Base-by-base conservation (phyloP, 768 basidiomycete species). In the Tulasnella sp. region DNA sequence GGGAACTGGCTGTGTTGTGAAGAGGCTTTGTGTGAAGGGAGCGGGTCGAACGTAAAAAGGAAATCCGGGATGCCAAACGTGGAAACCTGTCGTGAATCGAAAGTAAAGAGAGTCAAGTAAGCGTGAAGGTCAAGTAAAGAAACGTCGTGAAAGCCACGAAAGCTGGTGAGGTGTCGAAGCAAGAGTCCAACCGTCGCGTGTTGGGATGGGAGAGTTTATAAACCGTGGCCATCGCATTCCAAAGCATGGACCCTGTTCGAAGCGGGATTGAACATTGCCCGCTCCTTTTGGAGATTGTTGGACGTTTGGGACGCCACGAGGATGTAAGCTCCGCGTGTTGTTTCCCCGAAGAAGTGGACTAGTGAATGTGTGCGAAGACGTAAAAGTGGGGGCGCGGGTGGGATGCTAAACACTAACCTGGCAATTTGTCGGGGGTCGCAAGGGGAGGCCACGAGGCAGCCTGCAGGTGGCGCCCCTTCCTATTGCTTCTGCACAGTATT, bases 221-320 rank as follows among this genome's bases (percentile, higher is more conserved):
- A 68, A 68, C 62, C 36, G 31, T 27, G 62, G 34, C 19, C 62
- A 36, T 16, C 34, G 62, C 16, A 34, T 34, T 27, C 62, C 27
- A 68, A 68, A 31, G 18, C 27, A 68, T 36, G 62, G 62, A 68
- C 62, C 62, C 62, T 68, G 62, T 68, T 68, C 62, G 62, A 68
- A 68, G 31, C 6, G 62, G 6, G 62, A 19, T 68, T 68, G 62
- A 68, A 68, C 62, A 68, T 36, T 18, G 6, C 16, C 27, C 36
- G 16, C 62, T 68, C 62, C 62, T 68, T 68, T 36, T 36, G 62
- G 62, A 68, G 36, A 27, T 36, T 68, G 10, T 36, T 27, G 62
- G 34, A 27, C 34, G 31, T 18, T 68, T 68, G 62, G 56, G 5
- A 68, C 62, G 62, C 62, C 62, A 68, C 62, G 62, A 68, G 62